Conservation (phyloP, 2,329 filamentous ascomycete genomes). For the Alternaria gaisen region DNA sequence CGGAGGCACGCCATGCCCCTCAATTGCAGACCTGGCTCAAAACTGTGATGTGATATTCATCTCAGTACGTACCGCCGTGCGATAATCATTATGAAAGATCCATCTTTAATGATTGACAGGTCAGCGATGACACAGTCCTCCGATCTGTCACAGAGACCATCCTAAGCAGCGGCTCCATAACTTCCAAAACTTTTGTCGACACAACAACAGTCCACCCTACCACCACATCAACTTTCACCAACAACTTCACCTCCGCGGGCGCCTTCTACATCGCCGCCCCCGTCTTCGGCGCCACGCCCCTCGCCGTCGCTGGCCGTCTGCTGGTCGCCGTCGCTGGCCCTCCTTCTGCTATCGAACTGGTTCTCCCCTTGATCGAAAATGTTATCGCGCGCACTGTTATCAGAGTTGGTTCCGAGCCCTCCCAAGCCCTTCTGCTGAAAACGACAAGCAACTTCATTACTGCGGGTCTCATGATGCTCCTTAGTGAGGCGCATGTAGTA, state of each 20-base stretch:
- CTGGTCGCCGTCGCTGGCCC: slow-evolving; percentile 60
- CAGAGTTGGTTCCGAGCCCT: slow-evolving; percentile 54
- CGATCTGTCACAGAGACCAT: slow-evolving; percentile 42
- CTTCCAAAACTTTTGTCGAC: slow-evolving; percentile 58
- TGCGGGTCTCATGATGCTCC: slow-evolving; percentile 59
- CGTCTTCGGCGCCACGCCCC: slow-evolving; percentile 62
- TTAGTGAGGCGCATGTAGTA: slow-evolving; percentile 61
- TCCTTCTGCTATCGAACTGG: slow-evolving; percentile 41
- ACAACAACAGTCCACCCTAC: slow-evolving; percentile 62
- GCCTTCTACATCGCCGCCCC: slow-evolving; percentile 56
- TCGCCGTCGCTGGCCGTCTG: slow-evolving; percentile 58
- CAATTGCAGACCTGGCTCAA: slow-evolving; percentile 29
- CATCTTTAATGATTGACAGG: slow-evolving; percentile 14
- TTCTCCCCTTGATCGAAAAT: slow-evolving; percentile 54
- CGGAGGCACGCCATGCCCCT: slow-evolving; percentile 27
- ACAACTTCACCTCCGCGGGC: slow-evolving; percentile 34
- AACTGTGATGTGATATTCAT: slow-evolving; percentile 41
- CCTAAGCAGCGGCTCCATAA: slow-evolving; percentile 25
- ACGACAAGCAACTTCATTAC: slow-evolving; percentile 61
- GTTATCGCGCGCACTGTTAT: slow-evolving; percentile 56
- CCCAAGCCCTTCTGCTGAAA: slow-evolving; percentile 59
- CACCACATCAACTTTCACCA: slow-evolving; percentile 47
- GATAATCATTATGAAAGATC: slow-evolving; percentile 27
- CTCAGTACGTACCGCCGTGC: slow-evolving; percentile 43
- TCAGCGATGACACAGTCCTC: slow-evolving; percentile 56